Evolutionary conservation across 2,329 filamentous ascomycete genomes (phyloP), one percentile per base, ranked within the genome.

Genomic region (Ascochyta clinopodiicola): DNA sequence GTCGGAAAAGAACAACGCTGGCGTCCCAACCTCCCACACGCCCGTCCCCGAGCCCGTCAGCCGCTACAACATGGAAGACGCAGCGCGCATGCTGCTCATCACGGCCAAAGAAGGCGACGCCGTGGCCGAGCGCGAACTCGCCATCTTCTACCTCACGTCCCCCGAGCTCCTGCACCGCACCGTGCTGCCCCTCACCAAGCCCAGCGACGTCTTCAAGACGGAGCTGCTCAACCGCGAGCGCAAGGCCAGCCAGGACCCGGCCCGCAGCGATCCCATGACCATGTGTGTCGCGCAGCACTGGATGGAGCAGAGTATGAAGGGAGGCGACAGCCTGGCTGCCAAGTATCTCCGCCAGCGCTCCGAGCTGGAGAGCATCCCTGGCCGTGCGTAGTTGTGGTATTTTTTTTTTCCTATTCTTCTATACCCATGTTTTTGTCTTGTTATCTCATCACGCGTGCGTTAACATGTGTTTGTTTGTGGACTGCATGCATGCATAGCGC

Each of bases 241-340:
- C 59, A 81, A 81, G 60, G 84, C 72, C 5, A 64, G 84, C 36
- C 80, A 84, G 48, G 85, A 89, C 66, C 81, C 83, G 15, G 76
- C 80, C 49, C 82, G 91, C 63, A 92, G 88, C 56, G 92, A 97
- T 73, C 91, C 91, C 2, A 89, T 89, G 49, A 87, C 92, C 37
- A 95, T 98, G 90, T 97, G 93, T 68, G 86, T 96, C 53, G 94
- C 94, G 9, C 88, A 96, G 76, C 94, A 98, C 80, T 98, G 94
- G 93, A 97, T 98, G 92, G 91, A 94, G 78, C 82, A 91, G 62
- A 92, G 91, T 34, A 90, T 91, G 66, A 84, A 85, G 50, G 92
- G 92, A n/a, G 92, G 92, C 1, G 94, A 98, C 73, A 85, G 89
- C 69, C 80, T 96, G 64, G 94, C 94, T 19, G 88, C 86, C 71